Base-by-base conservation (phyloP, 352 stramenopile species). In the Phytophthora brassicae region DNA sequence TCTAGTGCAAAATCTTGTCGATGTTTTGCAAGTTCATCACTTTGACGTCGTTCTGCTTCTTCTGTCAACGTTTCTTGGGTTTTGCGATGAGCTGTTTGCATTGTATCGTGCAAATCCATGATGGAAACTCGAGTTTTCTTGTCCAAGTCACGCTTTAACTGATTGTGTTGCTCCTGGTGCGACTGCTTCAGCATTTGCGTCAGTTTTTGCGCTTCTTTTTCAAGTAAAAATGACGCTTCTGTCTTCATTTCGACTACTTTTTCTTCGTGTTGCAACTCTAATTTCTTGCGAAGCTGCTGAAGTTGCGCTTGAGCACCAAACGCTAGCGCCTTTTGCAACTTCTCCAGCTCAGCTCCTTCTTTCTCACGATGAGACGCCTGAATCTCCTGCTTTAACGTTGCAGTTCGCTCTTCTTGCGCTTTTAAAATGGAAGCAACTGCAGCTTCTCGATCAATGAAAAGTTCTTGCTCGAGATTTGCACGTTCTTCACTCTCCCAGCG, bases 291-390 rank as follows among this genome's bases (percentile, higher is more conserved):
- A 12, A 90, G 61, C 33, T 87, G 79, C 55, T 90, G 78, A 12
- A 87, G 17, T 20, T 90, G 81, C 3, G 78, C 77, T 54, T 90
- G 81, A 3, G 79, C 72, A 13, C 81, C 81, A 55, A 88, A 82
- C 11, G 67, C 60, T 24, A 90, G 63, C 3, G 74, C 79, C 41
- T 82, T 86, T 16, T 76, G 66, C 20, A 90, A 58, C 52, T 90
- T 89, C 17, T 84, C 58, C 35, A 90, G 44, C 53, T 88, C 79
- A 4, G 42, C 33, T 48, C 68, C 49, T 52, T 89, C 66, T 31
- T 84, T 84, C 17, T 67, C 49, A 6, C 31, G 13, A 23, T 86
- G 68, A 11, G 64, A 62, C 3, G 65, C 23, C 26, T 88, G 66
- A 3, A 88, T 48, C 28, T 86, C 65, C 16, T 61, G 62, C 45